Evolutionary conservation across 2,329 filamentous ascomycete species (phyloP).

Genomic region (Penicillium sp.): DNA sequence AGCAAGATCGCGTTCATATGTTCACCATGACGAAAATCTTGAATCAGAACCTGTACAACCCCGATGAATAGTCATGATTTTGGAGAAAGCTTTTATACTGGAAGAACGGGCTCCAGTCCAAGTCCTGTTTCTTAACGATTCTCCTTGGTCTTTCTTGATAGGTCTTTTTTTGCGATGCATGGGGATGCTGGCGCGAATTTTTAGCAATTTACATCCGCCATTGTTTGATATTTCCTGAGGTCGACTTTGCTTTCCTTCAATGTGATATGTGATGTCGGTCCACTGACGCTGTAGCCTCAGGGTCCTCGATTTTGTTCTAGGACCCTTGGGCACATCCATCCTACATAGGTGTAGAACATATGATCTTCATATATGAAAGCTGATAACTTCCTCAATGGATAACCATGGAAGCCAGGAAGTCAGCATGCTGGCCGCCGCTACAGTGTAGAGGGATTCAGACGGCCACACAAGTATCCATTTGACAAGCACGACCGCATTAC

Average conservation of each 20-base stretch:
- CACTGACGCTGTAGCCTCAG: neutral
- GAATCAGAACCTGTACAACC: slow-evolving; percentile 82
- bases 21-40: slow-evolving; percentile 99
- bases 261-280: neutral
- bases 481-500: neutral
- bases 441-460: neutral
- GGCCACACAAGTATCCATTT: neutral
- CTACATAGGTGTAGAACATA: neutral
- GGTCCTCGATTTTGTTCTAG: slow-evolving; percentile 10
- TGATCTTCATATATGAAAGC: neutral
- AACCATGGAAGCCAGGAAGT: neutral
- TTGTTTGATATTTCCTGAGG: slow-evolving; percentile 26
- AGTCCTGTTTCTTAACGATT: slow-evolving; percentile 28
- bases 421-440: neutral
- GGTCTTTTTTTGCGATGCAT: slow-evolving; percentile 31
- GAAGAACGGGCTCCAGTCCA: slow-evolving; percentile 11
- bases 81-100: slow-evolving; percentile 8
- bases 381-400: neutral
- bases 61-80: slow-evolving; percentile 62
- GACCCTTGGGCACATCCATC: slow-evolving; percentile 2
- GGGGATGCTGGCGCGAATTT: slow-evolving; percentile 32
- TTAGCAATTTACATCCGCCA: slow-evolving; percentile 16
- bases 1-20: slow-evolving; percentile 90
- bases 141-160: slow-evolving; percentile 14
- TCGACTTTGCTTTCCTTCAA: slow-evolving; percentile 21